Base-by-base conservation (phyloP, 2,329 filamentous ascomycete species). In the Sporothrix sp. region DNA sequence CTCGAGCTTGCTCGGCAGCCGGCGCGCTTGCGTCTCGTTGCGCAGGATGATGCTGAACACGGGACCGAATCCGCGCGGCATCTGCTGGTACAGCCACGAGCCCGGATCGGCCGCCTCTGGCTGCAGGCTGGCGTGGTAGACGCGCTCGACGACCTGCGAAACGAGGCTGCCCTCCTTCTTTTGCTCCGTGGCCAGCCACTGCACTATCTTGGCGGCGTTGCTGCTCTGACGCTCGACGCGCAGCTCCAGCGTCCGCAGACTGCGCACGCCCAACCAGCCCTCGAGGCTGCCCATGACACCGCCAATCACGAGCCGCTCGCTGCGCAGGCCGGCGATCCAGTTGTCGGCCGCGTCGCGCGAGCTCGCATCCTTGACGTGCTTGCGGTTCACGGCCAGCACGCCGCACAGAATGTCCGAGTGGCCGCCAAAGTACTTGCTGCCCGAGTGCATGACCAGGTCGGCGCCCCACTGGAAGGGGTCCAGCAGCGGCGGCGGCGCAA, bases 341-440 rank as follows among this genome's bases (percentile, higher is more conserved):
- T 71, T 71, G 46, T 73, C 59, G 42, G 69, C 69, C 21, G 61
- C 65, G 58, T 52, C 51, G 32, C 47, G 28, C n/a, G 56, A 48
- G n/a, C 47, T 13, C 16, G 21, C 21, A 45, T 50, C 49, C 38
- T 30, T 9, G 36, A 49, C 39, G 43, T 54, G 45, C 11, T 25
- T 50, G 14, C 76, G 75, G 46, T 76, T 71, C 6, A 89, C 77
- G 0, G 81, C 79, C 25, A 98, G 69, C 16, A 94, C 84, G 20
- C 93, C 93, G 62, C 87, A 94, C 6, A 97, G 78, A 75, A 97
- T 76, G 68, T 98, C 93, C 57, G 84, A 91, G 69, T 98, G 93
- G 0, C 93, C 93, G 18, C 93, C 93, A 58, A 98, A 80, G 68
- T 97, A 98, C 73, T 97, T 98, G 16, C 90, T 95, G 3, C 89